These are phyloP conservation scores for Entomophthora muscae DNA, from an alignment of 371 early-diverging fungal genomes.

Conservation along the genomic window DNA sequence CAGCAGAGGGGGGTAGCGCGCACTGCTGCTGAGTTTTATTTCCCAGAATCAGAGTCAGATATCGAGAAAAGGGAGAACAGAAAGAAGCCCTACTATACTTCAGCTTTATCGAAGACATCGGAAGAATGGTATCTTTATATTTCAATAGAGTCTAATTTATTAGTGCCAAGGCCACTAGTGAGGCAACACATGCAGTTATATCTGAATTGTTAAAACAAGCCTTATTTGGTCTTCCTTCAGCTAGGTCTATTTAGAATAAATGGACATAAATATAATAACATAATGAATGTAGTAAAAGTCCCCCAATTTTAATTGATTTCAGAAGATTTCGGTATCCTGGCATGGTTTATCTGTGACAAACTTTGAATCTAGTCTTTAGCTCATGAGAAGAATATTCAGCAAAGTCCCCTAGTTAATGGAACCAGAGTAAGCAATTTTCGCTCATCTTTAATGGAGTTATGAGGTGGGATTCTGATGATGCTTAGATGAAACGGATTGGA, in stretches of 20 bases:
- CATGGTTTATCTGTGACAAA: too few relatives aligned
- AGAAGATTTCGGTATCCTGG: too few relatives aligned
- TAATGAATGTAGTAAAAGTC: too few relatives aligned
- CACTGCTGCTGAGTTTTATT: neutral
- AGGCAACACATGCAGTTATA: neutral
- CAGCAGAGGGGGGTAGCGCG: neutral
- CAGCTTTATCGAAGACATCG: neutral
- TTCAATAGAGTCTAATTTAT: neutral
- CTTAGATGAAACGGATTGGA: too few relatives aligned
- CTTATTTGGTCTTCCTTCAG: neutral
- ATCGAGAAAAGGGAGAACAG: neutral
- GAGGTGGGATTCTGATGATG: too few relatives aligned
- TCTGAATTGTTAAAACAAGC: neutral
- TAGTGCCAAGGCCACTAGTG: neutral
- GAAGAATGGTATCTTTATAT: neutral
- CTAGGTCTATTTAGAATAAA: neutral
- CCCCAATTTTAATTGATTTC: too few relatives aligned
- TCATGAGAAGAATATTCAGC: too few relatives aligned
- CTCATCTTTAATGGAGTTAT: too few relatives aligned
- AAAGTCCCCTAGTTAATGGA: too few relatives aligned
- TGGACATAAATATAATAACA: too few relatives aligned
- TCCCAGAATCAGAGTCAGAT: neutral
- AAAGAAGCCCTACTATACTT: neutral
- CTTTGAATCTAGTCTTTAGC: too few relatives aligned
- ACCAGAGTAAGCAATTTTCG: too few relatives aligned